phyloP scores from a whole-genome alignment of 1,284 basidiomycete species.

The Leccinum pachyderme region DNA sequence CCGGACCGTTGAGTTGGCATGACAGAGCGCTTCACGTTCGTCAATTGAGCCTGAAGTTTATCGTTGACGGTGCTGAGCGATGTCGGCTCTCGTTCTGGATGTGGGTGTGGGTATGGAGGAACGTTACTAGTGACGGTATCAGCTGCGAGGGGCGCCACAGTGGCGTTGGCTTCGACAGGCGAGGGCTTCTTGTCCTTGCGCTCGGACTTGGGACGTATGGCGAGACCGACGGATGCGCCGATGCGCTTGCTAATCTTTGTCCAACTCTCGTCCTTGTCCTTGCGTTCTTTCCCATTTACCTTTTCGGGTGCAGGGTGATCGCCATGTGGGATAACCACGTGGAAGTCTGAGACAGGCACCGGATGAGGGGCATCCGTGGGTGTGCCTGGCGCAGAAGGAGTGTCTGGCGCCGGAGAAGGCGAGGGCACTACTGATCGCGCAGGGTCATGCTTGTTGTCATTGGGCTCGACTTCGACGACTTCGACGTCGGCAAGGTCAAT shows the following conservation, averaged over 20 bases:
- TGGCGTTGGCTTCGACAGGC: constrained; percentile 8
- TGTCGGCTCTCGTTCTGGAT: constrained; percentile 19
- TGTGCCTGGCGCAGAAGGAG: constrained; percentile 12
- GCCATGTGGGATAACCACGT: not conserved
- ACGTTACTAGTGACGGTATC: constrained; percentile 3
- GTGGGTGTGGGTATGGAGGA: constrained; percentile 1
- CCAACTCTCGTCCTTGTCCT: constrained; percentile 50
- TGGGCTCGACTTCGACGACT: constrained; percentile 9
- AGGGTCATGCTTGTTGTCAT: constrained; percentile 6
- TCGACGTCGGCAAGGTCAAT: constrained; percentile 40
- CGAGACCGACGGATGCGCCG: constrained; percentile 49
- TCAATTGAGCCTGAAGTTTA: constrained; percentile 25
- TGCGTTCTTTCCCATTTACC: constrained; percentile 31
- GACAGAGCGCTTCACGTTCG: constrained; percentile 26
- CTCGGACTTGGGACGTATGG: constrained; percentile 28
- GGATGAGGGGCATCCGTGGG: constrained; percentile 10
- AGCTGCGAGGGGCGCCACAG: not conserved
- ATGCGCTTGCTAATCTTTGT: constrained; percentile 58
- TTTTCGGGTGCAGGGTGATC: constrained; percentile 27
- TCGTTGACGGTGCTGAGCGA: constrained; percentile 31
- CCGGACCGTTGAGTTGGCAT: constrained; percentile 20
- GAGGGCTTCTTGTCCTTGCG: constrained; percentile 29
- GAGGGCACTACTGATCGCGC: constrained; percentile 4
- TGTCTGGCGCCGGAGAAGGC: constrained; percentile 3
- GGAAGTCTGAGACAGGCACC: constrained; percentile 4